Evolutionary conservation across 164 flowering plant genomes (phyloP), one percentile per base, ranked within the genome.

Genomic region (Macadamia integrifolia): DNA sequence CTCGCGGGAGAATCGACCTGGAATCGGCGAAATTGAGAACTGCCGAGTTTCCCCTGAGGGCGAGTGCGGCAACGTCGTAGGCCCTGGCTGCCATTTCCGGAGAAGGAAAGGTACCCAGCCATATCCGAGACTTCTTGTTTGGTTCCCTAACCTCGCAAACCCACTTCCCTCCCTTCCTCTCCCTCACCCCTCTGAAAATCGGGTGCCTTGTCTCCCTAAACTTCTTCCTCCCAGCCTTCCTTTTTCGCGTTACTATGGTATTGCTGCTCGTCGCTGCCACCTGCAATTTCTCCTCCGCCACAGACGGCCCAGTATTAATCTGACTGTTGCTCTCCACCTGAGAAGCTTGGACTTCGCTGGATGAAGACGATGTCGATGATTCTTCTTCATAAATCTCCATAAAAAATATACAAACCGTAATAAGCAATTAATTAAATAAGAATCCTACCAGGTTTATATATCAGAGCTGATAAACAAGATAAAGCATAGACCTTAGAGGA

Each of bases 61-160:
- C 83, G 9, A 84, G 29, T 11, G 80, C 81, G 2, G 89, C 87
- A 23, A 75, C 87, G 52, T 85, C 89, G 23, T 85, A 62, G 0
- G 89, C 89, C 58, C 81, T 69, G 6, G 89, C 89, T 2, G 89
- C 89, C 79, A 79, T 80, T 64, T 86, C 87, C 0, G 89, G 78
- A 50, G 64, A 69, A 0, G 83, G 72, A 60, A 72, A 86, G 9
- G 89, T 83, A 17, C 89, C 89, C 0, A 86, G 76, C 89, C 89
- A 86, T 18, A 84, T 76, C 6, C 86, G 68, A 0, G 81, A 66
- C 66, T 78, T 78, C 67, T 78, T 71, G 50, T 69, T 53, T 0
- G 87, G 89, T 56, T 80, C 78, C 1, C 89, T 75, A 0, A 85
- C 70, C 46, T 85, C 89, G 17, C 81, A 79, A 5, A 85, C 89